Evolutionary conservation across 1,139 yeast genomes (phyloP).

Genomic region (Geotrichum klebahnii): DNA sequence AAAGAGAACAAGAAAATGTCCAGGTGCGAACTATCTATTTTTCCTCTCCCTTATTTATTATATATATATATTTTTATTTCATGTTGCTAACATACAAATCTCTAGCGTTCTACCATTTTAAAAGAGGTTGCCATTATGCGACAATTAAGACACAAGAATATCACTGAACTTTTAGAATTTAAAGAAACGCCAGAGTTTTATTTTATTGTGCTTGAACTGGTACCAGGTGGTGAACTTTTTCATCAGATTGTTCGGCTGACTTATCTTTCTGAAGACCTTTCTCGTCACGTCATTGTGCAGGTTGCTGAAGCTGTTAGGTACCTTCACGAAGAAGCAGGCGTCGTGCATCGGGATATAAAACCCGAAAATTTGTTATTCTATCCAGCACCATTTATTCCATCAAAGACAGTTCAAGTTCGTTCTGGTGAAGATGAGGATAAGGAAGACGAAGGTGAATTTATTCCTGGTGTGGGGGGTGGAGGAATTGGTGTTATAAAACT

Average conservation of each 20-base stretch:
- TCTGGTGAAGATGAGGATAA: conserved; percentile 63
- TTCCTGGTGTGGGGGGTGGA: conserved; percentile 80
- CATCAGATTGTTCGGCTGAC: conserved; percentile 89
- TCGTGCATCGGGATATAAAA: conserved; percentile 92
- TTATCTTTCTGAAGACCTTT: conserved; percentile 78
- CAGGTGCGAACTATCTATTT: conserved; percentile 1
- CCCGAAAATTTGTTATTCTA: conserved; percentile 87
- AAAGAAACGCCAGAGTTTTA: conserved; percentile 61
- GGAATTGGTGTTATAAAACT: conserved; percentile 80
- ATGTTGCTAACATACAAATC: background rate
- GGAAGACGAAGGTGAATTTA: conserved; percentile 80
- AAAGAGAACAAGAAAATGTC: conserved; percentile 7
- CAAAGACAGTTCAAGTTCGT: conserved; percentile 49
- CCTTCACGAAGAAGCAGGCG: conserved; percentile 74
- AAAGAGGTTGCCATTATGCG: conserved; percentile 87
- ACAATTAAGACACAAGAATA: conserved; percentile 63
- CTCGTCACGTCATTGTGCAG: conserved; percentile 81
- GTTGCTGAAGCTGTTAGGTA: conserved; percentile 78
- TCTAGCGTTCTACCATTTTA: conserved; percentile 56
- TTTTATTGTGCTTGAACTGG: conserved; percentile 77
- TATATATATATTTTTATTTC: background rate
- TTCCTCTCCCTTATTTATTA: background rate
- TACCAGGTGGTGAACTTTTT: conserved; percentile 92
- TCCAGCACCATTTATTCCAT: conserved; percentile 63
- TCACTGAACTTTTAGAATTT: conserved; percentile 67